These are phyloP conservation scores for Penicillium crystallinum DNA, from an alignment of 495 filamentous ascomycete species.

Conservation along the genomic window DNA sequence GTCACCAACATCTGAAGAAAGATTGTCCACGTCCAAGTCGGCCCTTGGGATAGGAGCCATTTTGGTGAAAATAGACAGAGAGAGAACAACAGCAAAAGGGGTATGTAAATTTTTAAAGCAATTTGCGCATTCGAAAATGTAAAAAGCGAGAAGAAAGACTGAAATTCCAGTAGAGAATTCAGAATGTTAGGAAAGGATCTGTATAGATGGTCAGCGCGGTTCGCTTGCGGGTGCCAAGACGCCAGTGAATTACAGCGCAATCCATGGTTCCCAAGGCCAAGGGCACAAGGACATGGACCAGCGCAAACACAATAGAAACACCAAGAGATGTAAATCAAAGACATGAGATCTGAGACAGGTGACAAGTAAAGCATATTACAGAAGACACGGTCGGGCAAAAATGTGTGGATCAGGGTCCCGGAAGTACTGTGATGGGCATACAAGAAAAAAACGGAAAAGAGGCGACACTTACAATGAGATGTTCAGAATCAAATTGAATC, in stretches of 20 bases:
- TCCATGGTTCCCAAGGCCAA: constrained; percentile 14
- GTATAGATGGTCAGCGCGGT: constrained; percentile 35
- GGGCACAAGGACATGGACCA: background rate
- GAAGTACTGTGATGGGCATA: constrained; percentile 16
- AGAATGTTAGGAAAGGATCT: constrained; percentile 20
- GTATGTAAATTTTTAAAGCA: background rate
- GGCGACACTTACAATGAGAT: constrained; percentile 11
- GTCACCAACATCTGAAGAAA: constrained; percentile 36
- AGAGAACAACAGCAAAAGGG: background rate
- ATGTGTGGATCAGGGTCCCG: constrained; percentile 28
- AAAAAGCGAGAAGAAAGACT: constrained; percentile 4
- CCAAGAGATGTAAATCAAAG: background rate
- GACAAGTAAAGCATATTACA: background rate
- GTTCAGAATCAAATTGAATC: background rate
- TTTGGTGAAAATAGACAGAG: background rate
- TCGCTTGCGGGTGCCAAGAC: constrained; percentile 45
- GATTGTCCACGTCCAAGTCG: constrained; percentile 37
- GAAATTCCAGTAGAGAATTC: constrained; percentile 6
- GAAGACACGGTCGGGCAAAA: constrained; percentile 29
- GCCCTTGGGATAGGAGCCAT: constrained; percentile 37
- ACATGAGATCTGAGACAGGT: background rate
- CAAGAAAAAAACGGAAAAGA: constrained; percentile 5
- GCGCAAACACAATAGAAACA: background rate
- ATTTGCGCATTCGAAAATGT: constrained; percentile 4
- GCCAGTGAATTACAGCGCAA: constrained; percentile 30